Conservation (phyloP, 2,329 filamentous ascomycete genomes). For the Pyrenochaeta sp. region DNA sequence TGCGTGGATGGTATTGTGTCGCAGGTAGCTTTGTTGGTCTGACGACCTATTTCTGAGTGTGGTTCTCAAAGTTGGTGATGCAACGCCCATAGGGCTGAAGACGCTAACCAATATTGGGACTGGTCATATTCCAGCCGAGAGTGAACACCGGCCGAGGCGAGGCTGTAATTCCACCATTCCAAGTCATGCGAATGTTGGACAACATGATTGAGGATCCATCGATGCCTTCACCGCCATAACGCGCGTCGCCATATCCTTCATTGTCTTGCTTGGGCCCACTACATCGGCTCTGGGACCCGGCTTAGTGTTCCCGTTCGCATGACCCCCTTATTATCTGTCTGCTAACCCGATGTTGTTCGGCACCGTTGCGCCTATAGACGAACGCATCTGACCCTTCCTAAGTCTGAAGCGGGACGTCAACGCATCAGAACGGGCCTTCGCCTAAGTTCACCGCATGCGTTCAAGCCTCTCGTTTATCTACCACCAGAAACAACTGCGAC, state of each 20-base stretch:
- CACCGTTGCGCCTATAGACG: background rate
- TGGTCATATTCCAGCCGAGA: background rate
- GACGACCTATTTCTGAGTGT: background rate
- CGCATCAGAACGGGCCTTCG: slow-evolving; percentile 5
- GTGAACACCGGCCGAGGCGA: background rate
- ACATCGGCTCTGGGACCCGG: background rate
- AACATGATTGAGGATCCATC: background rate
- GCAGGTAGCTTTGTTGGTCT: background rate
- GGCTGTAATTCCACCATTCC: background rate
- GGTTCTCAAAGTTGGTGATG: slow-evolving; percentile 19
- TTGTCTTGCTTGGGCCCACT: background rate
- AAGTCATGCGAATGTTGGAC: background rate
- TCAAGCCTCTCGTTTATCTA: slow-evolving; percentile 13
- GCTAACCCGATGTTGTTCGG: background rate
- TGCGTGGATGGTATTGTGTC: background rate
- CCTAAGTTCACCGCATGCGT: slow-evolving; percentile 17
- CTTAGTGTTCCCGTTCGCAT: background rate
- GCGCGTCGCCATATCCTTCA: background rate
- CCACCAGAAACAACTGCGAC: background rate
- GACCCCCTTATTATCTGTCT: background rate
- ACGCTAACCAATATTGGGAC: slow-evolving; percentile 4
- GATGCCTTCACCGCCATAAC: background rate
- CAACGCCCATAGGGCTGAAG: slow-evolving; percentile 15
- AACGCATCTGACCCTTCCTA: background rate
- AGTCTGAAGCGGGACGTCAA: slow-evolving; percentile 1